Base-by-base conservation (phyloP, 805 yeast genomes). In the Candida argentea region DNA sequence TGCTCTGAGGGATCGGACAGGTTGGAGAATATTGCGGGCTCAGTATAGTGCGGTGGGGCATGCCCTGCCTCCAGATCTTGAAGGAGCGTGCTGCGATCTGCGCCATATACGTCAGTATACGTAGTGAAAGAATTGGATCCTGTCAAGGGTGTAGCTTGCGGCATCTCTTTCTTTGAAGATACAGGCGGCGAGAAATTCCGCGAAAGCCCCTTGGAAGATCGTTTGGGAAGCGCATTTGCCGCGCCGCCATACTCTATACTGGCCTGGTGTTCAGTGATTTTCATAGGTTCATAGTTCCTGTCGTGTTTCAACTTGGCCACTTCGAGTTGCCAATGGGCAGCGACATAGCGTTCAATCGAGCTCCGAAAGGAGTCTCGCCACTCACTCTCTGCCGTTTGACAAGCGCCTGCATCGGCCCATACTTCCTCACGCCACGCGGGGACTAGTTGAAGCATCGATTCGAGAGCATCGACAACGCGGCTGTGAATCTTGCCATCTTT, bases 191-290 rank as follows among this genome's bases (percentile, higher is more conserved):
- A 22, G 20, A 17, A 30, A 14, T 4, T 18, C 9, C n/a, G 13
- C n/a, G 24, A 22, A 10, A 9, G 24, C 20, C 13, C 20, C 4
- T 23, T 27, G 12, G 30, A 33, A 15, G 11, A 31, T 14, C 24
- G 27, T 19, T 44, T 47, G 18, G 44, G 40, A 20, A 48, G 36
- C 3, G 58, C 58, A 33, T 51, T 52, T 24, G 37, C 36, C 27
- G 37, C 43, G 5, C 67, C 65, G 1, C 65, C 66, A 44, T 58
- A 61, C 19, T 52, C 56, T 25, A 57, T 39, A 23, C 61, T 50
- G 4, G 64, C 65, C 30, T 49, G 55, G 31, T 51, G 43, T 31
- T 61, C 66, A 5, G 50, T 48, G 29, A 55, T 28, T 27, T 40
- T 46, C 6, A 39, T 38, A 2, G 64, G 59, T 26, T 50, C 51